Evolutionary conservation across 2,329 filamentous ascomycete genomes (phyloP).

Genomic region (Alternaria angustiovoidea): DNA sequence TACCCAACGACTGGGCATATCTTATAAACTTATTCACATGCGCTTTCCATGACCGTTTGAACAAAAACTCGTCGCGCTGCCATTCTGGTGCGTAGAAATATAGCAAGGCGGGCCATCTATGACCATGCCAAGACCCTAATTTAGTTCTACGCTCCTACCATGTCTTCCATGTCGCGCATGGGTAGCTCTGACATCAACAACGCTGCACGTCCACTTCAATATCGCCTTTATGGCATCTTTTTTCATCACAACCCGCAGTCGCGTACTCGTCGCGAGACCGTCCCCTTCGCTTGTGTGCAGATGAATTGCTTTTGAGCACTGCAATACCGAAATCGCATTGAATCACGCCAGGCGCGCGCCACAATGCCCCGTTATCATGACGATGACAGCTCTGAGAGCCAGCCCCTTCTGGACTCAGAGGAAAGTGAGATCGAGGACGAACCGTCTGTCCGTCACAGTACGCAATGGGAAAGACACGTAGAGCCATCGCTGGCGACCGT

Average conservation of each 20-base stretch:
- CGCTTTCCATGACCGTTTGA: not conserved
- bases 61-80: not conserved
- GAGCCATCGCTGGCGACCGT: conserved; percentile 48
- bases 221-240: conserved; percentile 20
- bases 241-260: conserved; percentile 6
- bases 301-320: conserved; percentile 12
- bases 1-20: not conserved
- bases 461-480: conserved; percentile 44
- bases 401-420: conserved; percentile 33
- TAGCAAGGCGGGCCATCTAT: conserved; percentile 4
- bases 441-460: conserved; percentile 29
- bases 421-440: conserved; percentile 24
- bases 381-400: conserved; percentile 27
- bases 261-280: not conserved
- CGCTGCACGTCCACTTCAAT: conserved; percentile 11
- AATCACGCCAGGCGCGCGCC: conserved; percentile 11
- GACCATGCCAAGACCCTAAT: conserved; percentile 4
- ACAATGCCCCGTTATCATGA: conserved; percentile 16
- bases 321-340: conserved; percentile 4
- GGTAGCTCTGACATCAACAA: conserved; percentile 8
- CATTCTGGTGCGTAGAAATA: not conserved
- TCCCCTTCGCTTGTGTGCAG: not conserved
- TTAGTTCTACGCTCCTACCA: conserved; percentile 3
- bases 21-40: not conserved
- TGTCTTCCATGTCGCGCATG: conserved; percentile 3